Conservation (phyloP, 2,329 filamentous ascomycete species). For the Madurella mycetomatis region DNA sequence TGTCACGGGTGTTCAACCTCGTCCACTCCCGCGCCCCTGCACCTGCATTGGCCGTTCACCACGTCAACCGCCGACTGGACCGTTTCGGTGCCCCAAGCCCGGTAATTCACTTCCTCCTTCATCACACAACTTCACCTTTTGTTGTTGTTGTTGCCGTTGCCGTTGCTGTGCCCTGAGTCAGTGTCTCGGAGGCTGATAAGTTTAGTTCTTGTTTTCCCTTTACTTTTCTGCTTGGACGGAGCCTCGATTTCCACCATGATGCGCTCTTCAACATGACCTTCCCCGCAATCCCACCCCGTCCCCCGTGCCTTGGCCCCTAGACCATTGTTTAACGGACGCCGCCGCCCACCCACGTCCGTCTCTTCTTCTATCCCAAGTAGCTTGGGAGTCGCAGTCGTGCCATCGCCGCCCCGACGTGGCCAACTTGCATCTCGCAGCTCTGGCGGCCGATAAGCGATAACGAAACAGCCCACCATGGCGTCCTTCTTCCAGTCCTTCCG, state of each 20-base stretch:
- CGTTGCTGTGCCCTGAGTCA: neutral
- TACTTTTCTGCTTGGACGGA: neutral
- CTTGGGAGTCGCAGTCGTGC: neutral
- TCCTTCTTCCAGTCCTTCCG: conserved; percentile 64
- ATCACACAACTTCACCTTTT: conserved; percentile 2
- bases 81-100: neutral
- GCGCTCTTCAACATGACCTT: conserved; percentile 24
- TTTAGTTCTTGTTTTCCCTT: neutral
- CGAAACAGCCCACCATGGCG: conserved; percentile 50
- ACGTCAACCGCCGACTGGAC: conserved; percentile 9
- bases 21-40: neutral
- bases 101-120: conserved; percentile 1
- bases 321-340: conserved; percentile 7
- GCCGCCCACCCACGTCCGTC: neutral
- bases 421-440: neutral
- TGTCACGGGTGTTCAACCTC: conserved; percentile 21
- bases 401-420: neutral
- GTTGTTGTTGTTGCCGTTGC: too few species aligned
- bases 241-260: conserved; percentile 15
- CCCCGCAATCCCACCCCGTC: conserved; percentile 14
- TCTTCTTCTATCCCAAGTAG: neutral
- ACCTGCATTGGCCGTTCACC: neutral
- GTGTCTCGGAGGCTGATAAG: neutral
- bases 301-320: conserved; percentile 7
- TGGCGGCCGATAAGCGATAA: conserved; percentile 2